Base-by-base conservation (phyloP, 1,139 yeast genomes). In the Zygoascus meyerae region DNA sequence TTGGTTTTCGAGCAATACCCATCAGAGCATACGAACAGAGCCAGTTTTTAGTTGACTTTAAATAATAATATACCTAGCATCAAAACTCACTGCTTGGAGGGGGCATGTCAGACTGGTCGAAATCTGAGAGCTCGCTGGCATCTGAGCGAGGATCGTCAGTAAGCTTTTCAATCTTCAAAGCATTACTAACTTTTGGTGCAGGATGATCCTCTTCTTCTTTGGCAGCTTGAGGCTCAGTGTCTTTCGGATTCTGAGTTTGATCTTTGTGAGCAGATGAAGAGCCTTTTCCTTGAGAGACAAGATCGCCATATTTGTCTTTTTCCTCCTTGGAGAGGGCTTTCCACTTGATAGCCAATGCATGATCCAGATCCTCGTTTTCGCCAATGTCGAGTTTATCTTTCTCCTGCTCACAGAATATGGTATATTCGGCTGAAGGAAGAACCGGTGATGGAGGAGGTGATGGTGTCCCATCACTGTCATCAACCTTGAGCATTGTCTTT, bases 391-490 rank as follows among this genome's bases (percentile, higher is more conserved):
- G 12, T 11, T 16, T n/a, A 2, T 37, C 46, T 12, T 34, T 14
- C 32, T 44, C 42, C 56, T 44, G 50, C 12, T 44, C 46, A 10
- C 46, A 37, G 26, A 31, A 44, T 3, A 10, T 15, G 42, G 41
- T 38, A 28, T 10, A 47, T 40, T 40, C 44, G 6, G 35, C 34
- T 15, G 54, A 53, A 17, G 51, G 48, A n/a, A 52, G 48, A 16
- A 53, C 46, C 9, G 62, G 61, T 15, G 61, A 54, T 26, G 51
- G 55, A 2, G 69, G 67, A 21, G 67, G 64, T 1, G 67, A 60
- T 7, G 62, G 58, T 5, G 63, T 48, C 8, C 63, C 58, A 34
- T 60, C 62, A 12, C 66, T 52, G 31, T 60, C 64, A 35, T 62
- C 62, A 30, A 52, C 60, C 37, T 55, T 55, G 26, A 53, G 48